These are phyloP conservation scores for Erigeron philadelphicus DNA, from an alignment of 140 eudicot species.

Conservation along the genomic window DNA sequence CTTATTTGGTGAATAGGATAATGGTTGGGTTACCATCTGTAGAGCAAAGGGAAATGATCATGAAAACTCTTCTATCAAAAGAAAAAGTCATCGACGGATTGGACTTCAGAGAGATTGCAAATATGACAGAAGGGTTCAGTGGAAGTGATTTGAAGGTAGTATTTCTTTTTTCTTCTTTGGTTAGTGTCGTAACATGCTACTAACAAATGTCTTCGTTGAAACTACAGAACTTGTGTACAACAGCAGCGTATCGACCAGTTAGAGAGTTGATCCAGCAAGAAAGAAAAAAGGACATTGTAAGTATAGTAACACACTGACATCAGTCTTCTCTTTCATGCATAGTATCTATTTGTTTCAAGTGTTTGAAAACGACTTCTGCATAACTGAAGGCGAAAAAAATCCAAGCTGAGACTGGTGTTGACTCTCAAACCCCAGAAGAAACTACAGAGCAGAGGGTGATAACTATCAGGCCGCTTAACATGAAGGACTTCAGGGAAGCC, in stretches of 20 bases:
- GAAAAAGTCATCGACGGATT: conserved; percentile 56
- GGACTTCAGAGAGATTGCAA: conserved; percentile 68
- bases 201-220: conserved; percentile 9
- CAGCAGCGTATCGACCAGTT: conserved; percentile 96
- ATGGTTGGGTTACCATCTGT: conserved; percentile 83
- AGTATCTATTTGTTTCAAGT: background rate
- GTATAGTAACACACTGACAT: conserved; percentile 16
- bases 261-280: conserved; percentile 89
- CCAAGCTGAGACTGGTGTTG: conserved; percentile 39
- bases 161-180: background rate
- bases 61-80: conserved; percentile 67
- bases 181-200: background rate
- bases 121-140: conserved; percentile 80
- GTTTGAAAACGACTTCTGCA: conserved; percentile 9
- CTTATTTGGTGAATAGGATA: conserved; percentile 45
- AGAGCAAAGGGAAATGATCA: conserved; percentile 70
- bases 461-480: conserved; percentile 74
- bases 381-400: conserved; percentile 47
- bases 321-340: background rate
- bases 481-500: conserved; percentile 74
- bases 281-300: conserved; percentile 61
- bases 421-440: conserved; percentile 21
- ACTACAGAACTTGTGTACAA: conserved; percentile 80
- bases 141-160: conserved; percentile 90
- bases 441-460: conserved; percentile 46